These are phyloP conservation scores for Podospora australis DNA, from an alignment of 495 filamentous ascomycete genomes.

Conservation along the genomic window DNA sequence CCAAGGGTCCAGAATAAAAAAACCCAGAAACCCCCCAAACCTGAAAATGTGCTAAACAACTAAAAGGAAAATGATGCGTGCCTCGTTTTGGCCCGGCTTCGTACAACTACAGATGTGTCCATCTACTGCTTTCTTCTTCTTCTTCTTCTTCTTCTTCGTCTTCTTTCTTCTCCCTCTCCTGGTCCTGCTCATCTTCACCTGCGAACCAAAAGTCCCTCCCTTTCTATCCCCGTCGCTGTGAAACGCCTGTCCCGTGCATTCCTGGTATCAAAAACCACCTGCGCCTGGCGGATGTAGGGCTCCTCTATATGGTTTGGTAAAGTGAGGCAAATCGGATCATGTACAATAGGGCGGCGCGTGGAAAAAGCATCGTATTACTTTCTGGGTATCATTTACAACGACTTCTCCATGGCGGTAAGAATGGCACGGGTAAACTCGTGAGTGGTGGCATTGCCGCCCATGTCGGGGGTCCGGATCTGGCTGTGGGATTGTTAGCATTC, in stretches of 20 bases:
- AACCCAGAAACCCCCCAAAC: too few species aligned
- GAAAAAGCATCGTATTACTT: not conserved
- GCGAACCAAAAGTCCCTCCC: not conserved
- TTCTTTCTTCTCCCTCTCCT: not conserved
- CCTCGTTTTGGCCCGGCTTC: not conserved
- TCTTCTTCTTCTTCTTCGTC: not conserved
- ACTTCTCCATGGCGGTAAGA: slow-evolving; percentile 80
- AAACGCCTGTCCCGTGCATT: not conserved
- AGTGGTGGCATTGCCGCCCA: slow-evolving; percentile 84
- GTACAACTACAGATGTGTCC: not conserved
- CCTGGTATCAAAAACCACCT: not conserved
- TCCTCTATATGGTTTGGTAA: not conserved
- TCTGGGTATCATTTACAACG: slow-evolving; percentile 20
- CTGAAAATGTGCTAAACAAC: not conserved
- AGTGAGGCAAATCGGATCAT: slow-evolving; percentile 2
- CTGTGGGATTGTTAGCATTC: slow-evolving; percentile 43
- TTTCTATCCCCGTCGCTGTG: too few species aligned
- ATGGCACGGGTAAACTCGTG: slow-evolving; percentile 94
- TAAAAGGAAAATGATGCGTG: not conserved
- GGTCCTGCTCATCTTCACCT: not conserved
- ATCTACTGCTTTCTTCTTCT: not conserved
- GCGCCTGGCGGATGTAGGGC: not conserved
- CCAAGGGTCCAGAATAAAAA: too few species aligned
- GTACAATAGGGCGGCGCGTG: not conserved
- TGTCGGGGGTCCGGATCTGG: slow-evolving; percentile 80